These are phyloP conservation scores for Clavariopsis aquatica DNA, from an alignment of 495 filamentous ascomycete species.

Conservation along the genomic window DNA sequence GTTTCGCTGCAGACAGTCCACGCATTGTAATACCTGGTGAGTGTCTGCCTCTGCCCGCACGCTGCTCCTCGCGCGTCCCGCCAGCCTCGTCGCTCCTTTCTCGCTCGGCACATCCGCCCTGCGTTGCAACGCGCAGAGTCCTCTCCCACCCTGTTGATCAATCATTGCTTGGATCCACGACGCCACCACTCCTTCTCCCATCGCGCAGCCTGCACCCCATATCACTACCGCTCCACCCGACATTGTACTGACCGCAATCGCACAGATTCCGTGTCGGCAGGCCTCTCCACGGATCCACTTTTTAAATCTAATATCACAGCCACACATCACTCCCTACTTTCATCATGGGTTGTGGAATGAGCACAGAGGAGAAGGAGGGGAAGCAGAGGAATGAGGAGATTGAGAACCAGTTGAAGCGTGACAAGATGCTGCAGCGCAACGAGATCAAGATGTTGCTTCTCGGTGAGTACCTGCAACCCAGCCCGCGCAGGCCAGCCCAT, in stretches of 20 bases:
- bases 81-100: neutral
- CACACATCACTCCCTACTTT: conserved; percentile 25
- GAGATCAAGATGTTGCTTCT: conserved; percentile 52
- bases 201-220: neutral
- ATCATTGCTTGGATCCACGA: conserved; percentile 15
- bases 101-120: conserved; percentile 1
- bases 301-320: conserved; percentile 18
- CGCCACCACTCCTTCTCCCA: conserved; percentile 1
- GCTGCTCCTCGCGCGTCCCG: neutral
- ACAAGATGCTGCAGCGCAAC: conserved; percentile 47
- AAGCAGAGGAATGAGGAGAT: conserved; percentile 65
- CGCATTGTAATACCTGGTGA: conserved; percentile 22
- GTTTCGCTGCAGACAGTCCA: neutral
- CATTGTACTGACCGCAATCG: conserved; percentile 13
- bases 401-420: conserved; percentile 49
- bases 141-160: conserved; percentile 23
- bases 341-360: conserved; percentile 99
- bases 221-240: conserved; percentile 1
- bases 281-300: conserved; percentile 30
- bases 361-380: conserved; percentile 99
- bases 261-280: conserved; percentile 36
- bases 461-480: conserved; percentile 38
- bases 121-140: conserved; percentile 7
- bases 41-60: conserved; percentile 5
- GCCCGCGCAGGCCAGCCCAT: neutral